Conservation (phyloP, 2,329 filamentous ascomycete genomes). For the Trichoderma citrinoviride region DNA sequence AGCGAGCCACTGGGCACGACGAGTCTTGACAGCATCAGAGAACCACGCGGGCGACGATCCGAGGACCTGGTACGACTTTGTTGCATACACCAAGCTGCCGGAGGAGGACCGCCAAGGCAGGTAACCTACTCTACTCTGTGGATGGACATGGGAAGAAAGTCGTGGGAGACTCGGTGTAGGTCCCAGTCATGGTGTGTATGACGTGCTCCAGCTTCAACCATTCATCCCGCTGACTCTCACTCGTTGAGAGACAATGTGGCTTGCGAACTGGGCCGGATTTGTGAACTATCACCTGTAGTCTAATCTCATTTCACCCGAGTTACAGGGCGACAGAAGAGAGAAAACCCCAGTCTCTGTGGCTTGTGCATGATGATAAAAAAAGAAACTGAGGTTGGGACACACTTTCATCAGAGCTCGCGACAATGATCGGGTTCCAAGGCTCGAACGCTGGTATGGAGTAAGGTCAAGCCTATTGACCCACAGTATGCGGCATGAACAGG, state of each 20-base stretch:
- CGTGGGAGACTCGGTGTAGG: not conserved
- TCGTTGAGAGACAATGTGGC: not conserved
- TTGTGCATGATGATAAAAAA: not conserved
- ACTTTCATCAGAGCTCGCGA: not conserved
- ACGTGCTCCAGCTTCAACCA: slow-evolving; percentile 8
- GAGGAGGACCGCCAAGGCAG: not conserved
- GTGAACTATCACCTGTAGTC: slow-evolving; percentile 11
- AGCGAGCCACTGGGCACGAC: not conserved
- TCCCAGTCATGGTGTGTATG: not conserved
- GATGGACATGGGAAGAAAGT: not conserved
- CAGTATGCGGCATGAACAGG: slow-evolving; percentile 6
- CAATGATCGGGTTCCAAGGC: slow-evolving; percentile 8
- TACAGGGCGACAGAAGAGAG: not conserved
- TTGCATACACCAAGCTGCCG: not conserved
- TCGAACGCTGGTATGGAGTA: not conserved
- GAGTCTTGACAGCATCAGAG: not conserved
- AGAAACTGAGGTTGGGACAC: not conserved
- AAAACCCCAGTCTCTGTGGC: not conserved
- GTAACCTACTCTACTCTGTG: not conserved
- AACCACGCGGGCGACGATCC: slow-evolving; percentile 5
- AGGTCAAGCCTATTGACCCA: slow-evolving; percentile 2
- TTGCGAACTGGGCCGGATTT: not conserved
- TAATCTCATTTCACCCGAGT: not conserved
- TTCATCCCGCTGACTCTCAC: not conserved
- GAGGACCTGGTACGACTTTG: slow-evolving; percentile 4